Conservation (phyloP, 257 asterid species). For the Plantago elongata region DNA sequence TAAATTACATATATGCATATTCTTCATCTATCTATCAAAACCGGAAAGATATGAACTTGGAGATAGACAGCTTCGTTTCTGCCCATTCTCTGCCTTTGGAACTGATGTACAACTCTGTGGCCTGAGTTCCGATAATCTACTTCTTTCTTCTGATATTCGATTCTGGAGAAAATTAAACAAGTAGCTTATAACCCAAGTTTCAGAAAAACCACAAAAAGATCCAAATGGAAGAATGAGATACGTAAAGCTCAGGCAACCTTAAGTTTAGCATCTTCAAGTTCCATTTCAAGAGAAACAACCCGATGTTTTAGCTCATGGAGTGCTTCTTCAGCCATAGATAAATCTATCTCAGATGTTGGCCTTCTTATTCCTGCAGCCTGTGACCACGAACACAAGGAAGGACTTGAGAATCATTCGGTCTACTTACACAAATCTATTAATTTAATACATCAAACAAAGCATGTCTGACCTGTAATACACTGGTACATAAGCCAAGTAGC, state of each 20-base stretch:
- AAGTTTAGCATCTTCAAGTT: slow-evolving; percentile 65
- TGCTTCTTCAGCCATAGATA: slow-evolving; percentile 73
- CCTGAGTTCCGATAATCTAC: slow-evolving; percentile 55
- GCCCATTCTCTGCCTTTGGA: slow-evolving; percentile 35
- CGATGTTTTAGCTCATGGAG: slow-evolving; percentile 58
- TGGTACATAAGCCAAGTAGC: slow-evolving; percentile 71
- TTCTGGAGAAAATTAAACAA: slow-evolving; percentile 36
- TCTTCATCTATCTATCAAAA: slow-evolving; percentile 64
- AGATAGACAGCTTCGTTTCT: slow-evolving; percentile 25
- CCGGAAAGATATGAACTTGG: slow-evolving; percentile 46
- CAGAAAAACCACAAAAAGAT: neutral
- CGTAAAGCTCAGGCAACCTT: slow-evolving; percentile 42
- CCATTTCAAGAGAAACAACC: slow-evolving; percentile 58
- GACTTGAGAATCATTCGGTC: neutral
- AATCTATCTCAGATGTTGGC: slow-evolving; percentile 51
- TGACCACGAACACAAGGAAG: slow-evolving; percentile 5
- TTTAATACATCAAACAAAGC: slow-evolving; percentile 4
- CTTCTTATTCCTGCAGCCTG: slow-evolving; percentile 87
- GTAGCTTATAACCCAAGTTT: slow-evolving; percentile 2
- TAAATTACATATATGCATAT: slow-evolving; percentile 3
- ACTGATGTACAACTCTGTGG: slow-evolving; percentile 48
- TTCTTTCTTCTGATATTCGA: slow-evolving; percentile 63
- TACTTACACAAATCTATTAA: neutral
- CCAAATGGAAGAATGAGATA: neutral
- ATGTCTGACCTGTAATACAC: slow-evolving; percentile 61